Base-by-base conservation (phyloP, 768 basidiomycete genomes). In the Boletellus sp. region DNA sequence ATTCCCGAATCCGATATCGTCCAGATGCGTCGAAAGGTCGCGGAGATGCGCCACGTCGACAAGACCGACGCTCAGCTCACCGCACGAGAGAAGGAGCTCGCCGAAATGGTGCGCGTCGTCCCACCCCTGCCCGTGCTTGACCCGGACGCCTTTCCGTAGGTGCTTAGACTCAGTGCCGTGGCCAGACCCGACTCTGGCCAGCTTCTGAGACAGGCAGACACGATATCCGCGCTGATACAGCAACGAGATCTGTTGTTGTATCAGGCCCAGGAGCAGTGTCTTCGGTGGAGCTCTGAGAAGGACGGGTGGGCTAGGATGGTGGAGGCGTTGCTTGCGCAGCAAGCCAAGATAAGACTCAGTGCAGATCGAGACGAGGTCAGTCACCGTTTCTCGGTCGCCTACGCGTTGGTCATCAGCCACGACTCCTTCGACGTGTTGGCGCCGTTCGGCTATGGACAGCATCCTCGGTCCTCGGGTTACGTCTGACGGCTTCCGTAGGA, bases 301-400 rank as follows among this genome's bases (percentile, higher is more conserved):
- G 78, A 79, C 15, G 71, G 76, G 3, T 90, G 86, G 83, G 76
- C 74, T 5, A 71, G 87, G 48, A 80, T 77, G 56, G 79, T 85
- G 1, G 86, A 89, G 54, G 85, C 83, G 8, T 71, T 90, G 32
- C 71, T 86, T 48, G 61, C 72, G 3, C 78, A 68, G 36, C 63
- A 78, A 39, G 70, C 75, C 39, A 73, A 71, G 49, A 77, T 67
- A 37, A 64, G 70, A n/a, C 60, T 62, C 6, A 62, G 57, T 15
- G 54, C 58, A 13, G 64, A 69, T 6, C 74, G 67, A 49, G 72
- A 76, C 44, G 78, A 81, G 64, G 81, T 80, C 41, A 53, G 72
- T 52, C 48, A 23, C 22, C 48, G 3, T 57, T 42, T 42, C n/a
- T 12, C 38, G 15, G 15, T 45, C 16, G 1, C 17, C n/a, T 31